Conservation (phyloP, 1,139 yeast species). For the Blastobotrys apis region DNA sequence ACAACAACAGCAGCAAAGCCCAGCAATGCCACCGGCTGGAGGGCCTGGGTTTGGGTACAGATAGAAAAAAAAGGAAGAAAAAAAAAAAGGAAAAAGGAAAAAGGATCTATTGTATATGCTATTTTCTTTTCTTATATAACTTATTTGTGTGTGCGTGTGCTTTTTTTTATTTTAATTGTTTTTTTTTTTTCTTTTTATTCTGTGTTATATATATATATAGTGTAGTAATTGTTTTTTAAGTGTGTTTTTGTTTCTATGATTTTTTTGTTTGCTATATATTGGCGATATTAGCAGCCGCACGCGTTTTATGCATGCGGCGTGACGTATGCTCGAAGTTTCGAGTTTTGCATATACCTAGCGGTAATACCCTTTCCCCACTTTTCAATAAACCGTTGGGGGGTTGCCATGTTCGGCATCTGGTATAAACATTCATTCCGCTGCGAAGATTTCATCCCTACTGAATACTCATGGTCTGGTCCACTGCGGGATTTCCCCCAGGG, state of each 20-base stretch:
- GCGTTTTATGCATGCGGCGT: too few species aligned
- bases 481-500: too few species aligned
- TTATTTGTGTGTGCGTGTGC: not conserved
- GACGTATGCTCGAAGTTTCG: too few species aligned
- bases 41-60: not conserved
- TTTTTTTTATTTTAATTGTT: not conserved
- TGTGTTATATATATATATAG: too few species aligned
- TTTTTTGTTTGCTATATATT: not conserved
- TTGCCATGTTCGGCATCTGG: too few species aligned
- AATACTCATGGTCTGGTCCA: too few species aligned
- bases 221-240: not conserved
- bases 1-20: not conserved
- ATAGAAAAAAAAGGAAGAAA: not conserved
- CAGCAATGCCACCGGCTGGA: conserved; percentile 2
- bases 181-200: not conserved
- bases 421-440: too few species aligned
- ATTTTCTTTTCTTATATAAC: not conserved
- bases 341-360: too few species aligned
- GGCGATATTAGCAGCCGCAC: too few species aligned
- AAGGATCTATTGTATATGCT: not conserved
- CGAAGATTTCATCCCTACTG: too few species aligned
- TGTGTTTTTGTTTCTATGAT: not conserved
- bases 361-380: too few species aligned
- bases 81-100: not conserved
- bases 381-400: too few species aligned